Percentiles rank a stretch among this genome's conserved stretches.
Evolutionary conservation across 805 yeast species (phyloP).

Genomic region (Hanseniaspora guilliermondii): DNA sequence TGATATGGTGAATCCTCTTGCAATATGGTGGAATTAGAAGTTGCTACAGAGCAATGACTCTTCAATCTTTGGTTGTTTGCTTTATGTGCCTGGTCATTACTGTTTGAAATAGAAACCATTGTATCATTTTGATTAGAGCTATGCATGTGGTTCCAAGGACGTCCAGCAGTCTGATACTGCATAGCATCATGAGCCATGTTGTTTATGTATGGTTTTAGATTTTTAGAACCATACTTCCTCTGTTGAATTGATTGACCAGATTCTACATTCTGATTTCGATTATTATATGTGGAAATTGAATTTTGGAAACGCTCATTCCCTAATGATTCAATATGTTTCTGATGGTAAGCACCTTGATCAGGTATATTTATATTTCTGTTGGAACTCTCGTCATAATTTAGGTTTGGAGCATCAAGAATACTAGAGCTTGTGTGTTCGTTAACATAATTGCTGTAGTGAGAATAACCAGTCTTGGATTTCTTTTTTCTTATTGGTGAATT

Average conservation of each 20-base stretch:
- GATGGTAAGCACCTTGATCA: background rate
- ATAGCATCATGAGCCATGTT: background rate
- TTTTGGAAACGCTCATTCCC: background rate
- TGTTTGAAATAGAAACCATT: background rate
- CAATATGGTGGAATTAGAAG: conserved; percentile 10
- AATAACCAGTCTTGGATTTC: background rate
- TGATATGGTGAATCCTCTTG: conserved; percentile 9
- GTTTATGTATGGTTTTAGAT: background rate
- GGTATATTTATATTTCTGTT: background rate
- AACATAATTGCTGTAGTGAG: background rate
- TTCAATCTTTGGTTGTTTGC: conserved; percentile 6
- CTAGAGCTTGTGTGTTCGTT: background rate
- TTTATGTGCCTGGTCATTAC: background rate
- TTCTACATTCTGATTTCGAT: too few relatives aligned
- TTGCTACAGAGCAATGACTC: conserved; percentile 5
- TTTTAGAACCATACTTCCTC: background rate
- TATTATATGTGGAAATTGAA: too few relatives aligned
- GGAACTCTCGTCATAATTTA: background rate
- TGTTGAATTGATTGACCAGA: background rate
- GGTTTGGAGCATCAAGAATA: conserved; percentile 9
- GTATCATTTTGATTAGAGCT: background rate
- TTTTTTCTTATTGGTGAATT: conserved; percentile 8
- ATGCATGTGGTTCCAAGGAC: background rate
- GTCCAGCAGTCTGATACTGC: background rate
- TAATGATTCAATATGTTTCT: background rate